Percentiles rank a stretch among this genome's conserved stretches.
Conservation (phyloP, 2,329 filamentous ascomycete species). For the Sporothrix dimorphospora region DNA sequence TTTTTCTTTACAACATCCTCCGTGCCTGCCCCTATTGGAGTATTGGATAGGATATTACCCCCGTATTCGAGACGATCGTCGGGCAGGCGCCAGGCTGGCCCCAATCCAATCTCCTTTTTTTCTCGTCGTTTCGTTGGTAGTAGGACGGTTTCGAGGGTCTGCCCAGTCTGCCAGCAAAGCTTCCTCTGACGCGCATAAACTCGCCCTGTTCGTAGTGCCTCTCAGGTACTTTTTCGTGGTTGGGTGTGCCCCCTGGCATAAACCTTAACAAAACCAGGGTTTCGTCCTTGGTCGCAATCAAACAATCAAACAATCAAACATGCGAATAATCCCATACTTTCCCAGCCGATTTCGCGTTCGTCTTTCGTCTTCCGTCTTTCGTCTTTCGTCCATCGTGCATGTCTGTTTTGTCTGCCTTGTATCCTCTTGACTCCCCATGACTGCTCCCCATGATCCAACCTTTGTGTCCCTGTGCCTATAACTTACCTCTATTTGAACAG, state of each 20-base stretch:
- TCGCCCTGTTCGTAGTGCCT: background rate
- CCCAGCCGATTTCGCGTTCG: slow-evolving; percentile 12
- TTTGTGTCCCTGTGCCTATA: background rate
- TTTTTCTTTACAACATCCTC: background rate
- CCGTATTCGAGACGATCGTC: slow-evolving; percentile 22
- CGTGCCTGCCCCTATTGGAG: slow-evolving; percentile 10
- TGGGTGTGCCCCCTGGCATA: background rate
- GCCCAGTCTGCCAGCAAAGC: background rate
- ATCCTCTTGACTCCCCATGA: too few species aligned
- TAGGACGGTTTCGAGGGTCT: background rate
- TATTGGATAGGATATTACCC: slow-evolving; percentile 14
- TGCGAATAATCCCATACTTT: background rate
- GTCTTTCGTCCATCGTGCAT: background rate
- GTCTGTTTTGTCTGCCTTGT: background rate
- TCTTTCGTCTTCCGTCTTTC: background rate
- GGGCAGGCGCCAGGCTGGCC: background rate
- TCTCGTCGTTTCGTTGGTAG: background rate
- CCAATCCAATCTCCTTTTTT: slow-evolving; percentile 21
- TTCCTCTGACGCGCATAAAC: slow-evolving; percentile 12
- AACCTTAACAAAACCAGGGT: background rate
- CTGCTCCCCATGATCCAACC: background rate
- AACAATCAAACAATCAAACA: slow-evolving; percentile 17
- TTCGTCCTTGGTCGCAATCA: slow-evolving; percentile 19
- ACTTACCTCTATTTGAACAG: background rate
- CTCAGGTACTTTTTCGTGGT: background rate